Evolutionary conservation across 139 green algal genomes (phyloP), one percentile per base, ranked within the genome.

Genomic region (Chlamydomonas schloesseri): DNA sequence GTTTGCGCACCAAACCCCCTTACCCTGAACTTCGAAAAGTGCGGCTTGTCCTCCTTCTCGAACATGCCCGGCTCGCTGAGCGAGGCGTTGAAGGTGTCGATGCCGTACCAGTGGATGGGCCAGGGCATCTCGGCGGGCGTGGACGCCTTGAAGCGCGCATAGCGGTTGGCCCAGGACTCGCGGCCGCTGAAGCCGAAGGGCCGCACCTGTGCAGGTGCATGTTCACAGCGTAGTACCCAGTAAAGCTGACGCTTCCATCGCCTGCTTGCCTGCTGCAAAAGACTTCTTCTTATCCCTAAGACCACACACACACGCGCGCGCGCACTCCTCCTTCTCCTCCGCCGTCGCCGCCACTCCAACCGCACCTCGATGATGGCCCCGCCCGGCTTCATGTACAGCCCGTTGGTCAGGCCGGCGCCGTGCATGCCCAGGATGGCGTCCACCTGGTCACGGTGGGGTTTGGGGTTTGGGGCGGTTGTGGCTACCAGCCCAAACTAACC

Each of bases 81-180:
- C 3, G 67, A 78, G 3, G 67, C 67, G 80, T 86, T 86, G 67
- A 86, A 78, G 21, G 68, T 77, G 68, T 86, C 80, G 33, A 86
- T 58, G 50, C 80, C 80, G 47, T 42, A 86, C 80, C 80, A 86
- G 50, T 71, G 70, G 47, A 78, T 53, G 23, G 5, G 31, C 67
- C 67, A 86, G 50, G 80, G 80, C 37, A 15, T 0, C 67, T 86
- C 80, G 5, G 62, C 29, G 42, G 62, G 67, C 33, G 31, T 78
- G 80, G 67, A 78, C n/a, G 50, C 62, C 68, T 86, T 76, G 68
- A 86, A 86, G 65, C 80, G 80, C 50, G 64, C 64, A 50, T 86
- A 86, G 26, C 80, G 64, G 80, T 86, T 86, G 68, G 80, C 80
- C 80, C 80, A 86, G 0, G 47, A 62, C 80, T 86, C 68, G 14